phyloP scores from a whole-genome alignment of 2,329 filamentous ascomycete species.

The Aspergillus tanneri region DNA sequence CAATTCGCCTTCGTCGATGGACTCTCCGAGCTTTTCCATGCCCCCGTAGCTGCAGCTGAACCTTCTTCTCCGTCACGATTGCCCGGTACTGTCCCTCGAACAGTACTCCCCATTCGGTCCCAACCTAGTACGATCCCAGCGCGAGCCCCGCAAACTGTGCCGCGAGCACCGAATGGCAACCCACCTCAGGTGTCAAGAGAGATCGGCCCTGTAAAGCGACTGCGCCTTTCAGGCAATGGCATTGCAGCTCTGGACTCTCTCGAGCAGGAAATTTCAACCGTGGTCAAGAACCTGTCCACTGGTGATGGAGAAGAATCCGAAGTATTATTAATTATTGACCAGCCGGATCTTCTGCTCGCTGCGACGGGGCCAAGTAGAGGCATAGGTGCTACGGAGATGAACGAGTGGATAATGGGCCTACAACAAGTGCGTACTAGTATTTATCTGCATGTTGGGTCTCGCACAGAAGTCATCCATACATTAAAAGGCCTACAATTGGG shows the following conservation, averaged over 20 bases:
- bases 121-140: slow-evolving; percentile 24
- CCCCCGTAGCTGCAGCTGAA: slow-evolving; percentile 15
- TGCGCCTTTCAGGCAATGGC: slow-evolving; percentile 33
- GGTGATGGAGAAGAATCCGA: slow-evolving; percentile 27
- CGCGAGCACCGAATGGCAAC: slow-evolving; percentile 5
- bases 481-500: background rate
- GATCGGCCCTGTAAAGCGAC: slow-evolving; percentile 24
- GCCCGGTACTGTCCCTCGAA: slow-evolving; percentile 22
- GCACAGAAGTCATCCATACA: no score
- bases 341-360: slow-evolving; percentile 64
- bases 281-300: slow-evolving; percentile 28
- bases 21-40: slow-evolving; percentile 58
- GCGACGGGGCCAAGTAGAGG: slow-evolving; percentile 52
- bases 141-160: slow-evolving; percentile 20
- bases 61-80: slow-evolving; percentile 12
- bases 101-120: slow-evolving; percentile 29
- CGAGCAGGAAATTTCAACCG: slow-evolving; percentile 36
- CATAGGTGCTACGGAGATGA: slow-evolving; percentile 47
- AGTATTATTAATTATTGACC: slow-evolving; percentile 64
- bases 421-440: slow-evolving; percentile 58
- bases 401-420: slow-evolving; percentile 58
- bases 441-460: no score
- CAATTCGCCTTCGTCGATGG: slow-evolving; percentile 75
- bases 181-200: slow-evolving; percentile 19
- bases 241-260: slow-evolving; percentile 32